phyloP scores from a whole-genome alignment of 2,329 filamentous ascomycete genomes.

The Stylonectria norvegica region DNA sequence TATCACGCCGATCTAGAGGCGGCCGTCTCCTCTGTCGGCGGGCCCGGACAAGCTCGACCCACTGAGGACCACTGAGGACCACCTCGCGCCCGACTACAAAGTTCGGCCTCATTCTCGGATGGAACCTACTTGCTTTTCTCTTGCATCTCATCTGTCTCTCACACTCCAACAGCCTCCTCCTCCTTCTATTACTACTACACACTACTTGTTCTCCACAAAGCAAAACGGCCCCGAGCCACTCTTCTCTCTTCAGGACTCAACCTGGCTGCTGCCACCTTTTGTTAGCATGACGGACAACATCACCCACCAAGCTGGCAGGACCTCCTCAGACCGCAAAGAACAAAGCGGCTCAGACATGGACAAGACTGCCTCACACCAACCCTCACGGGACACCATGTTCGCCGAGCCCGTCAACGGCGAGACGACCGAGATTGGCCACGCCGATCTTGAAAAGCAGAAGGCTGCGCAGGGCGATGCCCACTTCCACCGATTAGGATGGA shows the following conservation, averaged over 20 bases:
- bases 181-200: not conserved
- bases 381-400: slow-evolving; percentile 24
- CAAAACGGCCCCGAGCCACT: no score
- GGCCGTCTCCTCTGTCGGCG: slow-evolving; percentile 3
- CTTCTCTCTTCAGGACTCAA: not conserved
- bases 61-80: not conserved
- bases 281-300: slow-evolving; percentile 19
- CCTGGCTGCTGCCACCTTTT: not conserved
- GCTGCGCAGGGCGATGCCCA: slow-evolving; percentile 43
- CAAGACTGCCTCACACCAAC: slow-evolving; percentile 5
- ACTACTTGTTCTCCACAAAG: not conserved
- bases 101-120: slow-evolving; percentile 12
- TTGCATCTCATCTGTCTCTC: not conserved
- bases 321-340: slow-evolving; percentile 11
- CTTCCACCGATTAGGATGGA: slow-evolving; percentile 55
- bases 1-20: slow-evolving; percentile 1
- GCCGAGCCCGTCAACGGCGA: slow-evolving; percentile 30
- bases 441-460: slow-evolving; percentile 47
- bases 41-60: slow-evolving; percentile 7
- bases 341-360: slow-evolving; percentile 5
- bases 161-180: not conserved
- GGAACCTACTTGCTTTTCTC: not conserved
- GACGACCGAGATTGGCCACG: slow-evolving; percentile 37
- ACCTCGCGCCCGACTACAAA: slow-evolving; percentile 2
- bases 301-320: slow-evolving; percentile 6